Conservation (phyloP, 2,329 filamentous ascomycete genomes). For the Alternaria atra region DNA sequence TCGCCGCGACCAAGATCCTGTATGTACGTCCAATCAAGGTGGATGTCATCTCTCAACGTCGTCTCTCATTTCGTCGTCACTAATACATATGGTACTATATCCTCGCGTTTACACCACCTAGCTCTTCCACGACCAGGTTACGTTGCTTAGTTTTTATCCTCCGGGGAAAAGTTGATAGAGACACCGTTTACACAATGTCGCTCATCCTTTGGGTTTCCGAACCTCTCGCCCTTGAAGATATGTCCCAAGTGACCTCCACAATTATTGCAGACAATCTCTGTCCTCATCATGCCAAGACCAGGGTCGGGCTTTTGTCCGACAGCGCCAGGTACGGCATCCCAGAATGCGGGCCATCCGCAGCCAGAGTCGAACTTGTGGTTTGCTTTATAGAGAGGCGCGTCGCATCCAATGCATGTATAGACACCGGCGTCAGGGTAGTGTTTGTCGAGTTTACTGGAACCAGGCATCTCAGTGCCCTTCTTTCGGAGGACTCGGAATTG, state of each 20-base stretch:
- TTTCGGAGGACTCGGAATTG: slow-evolving; percentile 94
- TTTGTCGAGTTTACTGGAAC: slow-evolving; percentile 85
- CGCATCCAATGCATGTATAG: slow-evolving; percentile 88
- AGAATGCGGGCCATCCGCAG: slow-evolving; percentile 98
- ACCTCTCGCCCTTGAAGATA: slow-evolving; percentile 91
- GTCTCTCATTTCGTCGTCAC: slow-evolving; percentile 7
- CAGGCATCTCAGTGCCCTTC: slow-evolving; percentile 87
- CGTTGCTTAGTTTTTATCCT: slow-evolving; percentile 65
- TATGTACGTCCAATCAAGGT: neutral
- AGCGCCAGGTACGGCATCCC: slow-evolving; percentile 90
- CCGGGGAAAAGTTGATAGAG: slow-evolving; percentile 82
- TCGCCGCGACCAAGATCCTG: neutral
- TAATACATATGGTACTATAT: slow-evolving; percentile 4
- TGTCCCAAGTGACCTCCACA: slow-evolving; percentile 93
- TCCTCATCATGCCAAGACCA: slow-evolving; percentile 82
- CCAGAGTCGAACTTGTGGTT: slow-evolving; percentile 95
- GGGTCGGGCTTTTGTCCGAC: slow-evolving; percentile 83
- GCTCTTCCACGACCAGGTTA: neutral
- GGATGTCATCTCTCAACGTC: neutral
- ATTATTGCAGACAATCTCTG: slow-evolving; percentile 92
- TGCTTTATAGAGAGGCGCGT: slow-evolving; percentile 89
- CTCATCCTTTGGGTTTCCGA: slow-evolving; percentile 87
- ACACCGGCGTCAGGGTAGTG: slow-evolving; percentile 79
- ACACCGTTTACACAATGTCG: slow-evolving; percentile 96
- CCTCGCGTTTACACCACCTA: slow-evolving; percentile 10